phyloP scores from a whole-genome alignment of 2,329 filamentous ascomycete species.

The Chaetomium olivaceum region DNA sequence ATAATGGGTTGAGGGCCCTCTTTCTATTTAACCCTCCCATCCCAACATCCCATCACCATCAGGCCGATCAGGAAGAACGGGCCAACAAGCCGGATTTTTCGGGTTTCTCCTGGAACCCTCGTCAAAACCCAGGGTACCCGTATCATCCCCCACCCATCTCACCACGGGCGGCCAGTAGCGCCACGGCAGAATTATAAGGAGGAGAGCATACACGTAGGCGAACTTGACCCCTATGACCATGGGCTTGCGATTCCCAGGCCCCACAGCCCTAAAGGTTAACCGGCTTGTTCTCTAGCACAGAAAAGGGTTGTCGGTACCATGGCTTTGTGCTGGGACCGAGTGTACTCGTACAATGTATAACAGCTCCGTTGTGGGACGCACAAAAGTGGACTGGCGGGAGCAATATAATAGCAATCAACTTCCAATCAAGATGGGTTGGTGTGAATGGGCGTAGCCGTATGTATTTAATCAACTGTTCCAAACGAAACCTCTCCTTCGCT shows the following conservation, averaged over 20 bases:
- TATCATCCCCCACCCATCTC: background rate
- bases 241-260: too few species aligned
- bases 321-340: background rate
- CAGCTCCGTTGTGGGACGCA: background rate
- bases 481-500: background rate
- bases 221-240: background rate
- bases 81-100: slow-evolving; percentile 13
- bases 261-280: background rate
- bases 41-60: background rate
- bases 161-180: background rate
- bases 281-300: background rate
- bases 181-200: background rate
- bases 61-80: background rate
- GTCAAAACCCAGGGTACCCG: background rate
- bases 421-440: background rate
- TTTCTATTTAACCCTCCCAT: background rate
- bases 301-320: background rate
- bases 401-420: background rate
- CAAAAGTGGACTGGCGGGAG: background rate
- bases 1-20: background rate
- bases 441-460: background rate
- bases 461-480: background rate
- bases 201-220: background rate
- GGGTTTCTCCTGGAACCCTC: slow-evolving; percentile 9
- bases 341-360: background rate